Percentiles rank a stretch among this genome's conserved stretches.
These are phyloP conservation scores for Cladosporium halotolerans DNA, from an alignment of 2,329 filamentous ascomycete species.

Conservation along the genomic window DNA sequence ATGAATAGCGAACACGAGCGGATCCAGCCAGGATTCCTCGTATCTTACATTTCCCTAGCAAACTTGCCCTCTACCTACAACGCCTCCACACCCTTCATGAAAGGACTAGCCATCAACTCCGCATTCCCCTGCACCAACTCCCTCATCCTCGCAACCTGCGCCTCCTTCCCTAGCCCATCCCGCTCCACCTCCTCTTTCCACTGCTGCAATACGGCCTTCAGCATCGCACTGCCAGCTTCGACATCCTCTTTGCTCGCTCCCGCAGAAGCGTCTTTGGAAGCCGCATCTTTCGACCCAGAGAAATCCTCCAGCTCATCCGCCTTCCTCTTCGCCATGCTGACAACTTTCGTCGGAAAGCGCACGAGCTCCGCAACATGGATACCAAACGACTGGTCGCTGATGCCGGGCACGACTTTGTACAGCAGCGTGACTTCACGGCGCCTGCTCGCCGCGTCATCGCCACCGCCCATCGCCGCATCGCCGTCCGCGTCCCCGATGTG, in stretches of 20 bases:
- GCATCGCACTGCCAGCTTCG: conserved; percentile 74
- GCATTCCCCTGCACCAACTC: conserved; percentile 71
- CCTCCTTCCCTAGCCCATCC: conserved; percentile 59
- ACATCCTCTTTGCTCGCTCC: conserved; percentile 77
- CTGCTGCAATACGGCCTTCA: conserved; percentile 74
- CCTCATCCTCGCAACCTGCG: conserved; percentile 72
- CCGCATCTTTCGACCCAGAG: conserved; percentile 56
- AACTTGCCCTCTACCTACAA: conserved; percentile 25
- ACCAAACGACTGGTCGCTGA: conserved; percentile 96
- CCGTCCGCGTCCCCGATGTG: conserved; percentile 61
- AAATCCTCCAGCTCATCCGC: conserved; percentile 98
- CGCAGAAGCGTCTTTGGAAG: conserved; percentile 28
- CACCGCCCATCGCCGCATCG: conserved; percentile 32
- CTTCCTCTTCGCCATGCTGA: conserved; percentile 98
- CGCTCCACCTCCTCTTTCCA: conserved; percentile 67
- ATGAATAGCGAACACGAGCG: too few relatives aligned
- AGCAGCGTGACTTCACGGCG: conserved; percentile 82
- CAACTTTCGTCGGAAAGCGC: conserved; percentile 91
- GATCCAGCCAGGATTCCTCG: too few relatives aligned
- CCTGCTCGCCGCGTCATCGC: conserved; percentile 39
- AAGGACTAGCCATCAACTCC: conserved; percentile 55
- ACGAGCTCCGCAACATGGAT: conserved; percentile 98
- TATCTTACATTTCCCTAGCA: too few relatives aligned
- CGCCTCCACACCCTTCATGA: conserved; percentile 57
- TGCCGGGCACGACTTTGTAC: conserved; percentile 92